Percentiles rank a stretch among this genome's conserved stretches.
These are phyloP conservation scores for Podaxis rugospora DNA, from an alignment of 768 basidiomycete genomes.

Conservation along the genomic window DNA sequence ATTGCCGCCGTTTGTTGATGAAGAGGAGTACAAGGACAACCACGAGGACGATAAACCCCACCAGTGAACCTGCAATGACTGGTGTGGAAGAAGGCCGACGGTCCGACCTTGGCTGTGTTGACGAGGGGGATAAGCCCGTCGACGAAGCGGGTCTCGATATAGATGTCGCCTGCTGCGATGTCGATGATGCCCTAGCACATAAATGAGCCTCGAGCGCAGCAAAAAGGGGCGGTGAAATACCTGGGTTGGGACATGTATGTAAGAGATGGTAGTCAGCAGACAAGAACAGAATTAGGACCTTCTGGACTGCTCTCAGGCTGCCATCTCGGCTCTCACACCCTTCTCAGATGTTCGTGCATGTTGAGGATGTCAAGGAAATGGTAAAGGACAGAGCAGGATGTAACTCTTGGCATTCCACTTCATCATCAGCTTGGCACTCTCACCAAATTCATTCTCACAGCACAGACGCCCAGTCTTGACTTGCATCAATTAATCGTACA, in stretches of 20 bases:
- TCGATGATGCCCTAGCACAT: not conserved
- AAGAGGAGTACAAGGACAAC: not conserved
- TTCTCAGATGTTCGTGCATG: not conserved
- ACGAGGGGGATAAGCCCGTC: not conserved
- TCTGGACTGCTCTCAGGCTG: not conserved
- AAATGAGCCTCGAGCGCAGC: too few relatives aligned
- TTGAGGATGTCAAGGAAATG: not conserved
- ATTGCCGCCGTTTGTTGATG: not conserved
- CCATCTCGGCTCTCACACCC: conserved; percentile 3
- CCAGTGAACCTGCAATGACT: conserved; percentile 5
- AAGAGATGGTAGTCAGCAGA: conserved; percentile 11
- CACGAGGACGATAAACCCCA: not conserved
- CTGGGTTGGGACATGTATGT: conserved; percentile 6
- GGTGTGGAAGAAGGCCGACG: not conserved
- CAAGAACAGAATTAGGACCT: conserved; percentile 9
- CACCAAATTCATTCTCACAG: conserved; percentile 3
- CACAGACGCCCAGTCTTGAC: not conserved
- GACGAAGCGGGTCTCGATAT: not conserved
- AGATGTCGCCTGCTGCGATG: not conserved
- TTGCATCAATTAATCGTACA: not conserved
- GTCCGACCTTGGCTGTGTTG: not conserved
- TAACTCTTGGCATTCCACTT: conserved; percentile 4
- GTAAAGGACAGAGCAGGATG: not conserved
- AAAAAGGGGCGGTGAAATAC: not conserved
- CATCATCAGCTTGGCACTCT: conserved; percentile 13